Conservation (phyloP, 1,139 yeast species). For the Sugiyamaella novakii region DNA sequence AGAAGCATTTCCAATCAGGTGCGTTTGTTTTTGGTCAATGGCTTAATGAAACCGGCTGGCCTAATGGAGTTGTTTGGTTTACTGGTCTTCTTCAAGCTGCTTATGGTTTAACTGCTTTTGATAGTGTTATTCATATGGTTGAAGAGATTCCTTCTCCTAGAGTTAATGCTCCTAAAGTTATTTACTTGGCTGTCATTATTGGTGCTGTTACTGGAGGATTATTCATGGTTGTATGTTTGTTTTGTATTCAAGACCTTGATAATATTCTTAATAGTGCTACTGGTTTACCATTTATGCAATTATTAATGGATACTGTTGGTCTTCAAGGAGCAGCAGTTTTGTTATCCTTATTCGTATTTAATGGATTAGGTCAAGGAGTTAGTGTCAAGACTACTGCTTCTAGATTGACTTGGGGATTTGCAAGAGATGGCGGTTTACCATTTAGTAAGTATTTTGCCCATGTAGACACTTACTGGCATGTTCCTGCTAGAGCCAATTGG, state of each 20-base stretch:
- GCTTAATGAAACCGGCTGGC: constrained; percentile 35
- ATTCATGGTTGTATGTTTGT: constrained; percentile 70
- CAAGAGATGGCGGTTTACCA: constrained; percentile 83
- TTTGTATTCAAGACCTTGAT: constrained; percentile 66
- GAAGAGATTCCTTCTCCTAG: constrained; percentile 82
- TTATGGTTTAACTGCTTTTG: constrained; percentile 80
- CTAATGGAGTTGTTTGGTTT: constrained; percentile 33
- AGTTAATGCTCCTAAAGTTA: constrained; percentile 71
- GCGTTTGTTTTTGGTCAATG: constrained; percentile 32
- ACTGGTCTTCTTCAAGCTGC: constrained; percentile 77
- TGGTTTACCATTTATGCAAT: constrained; percentile 62
- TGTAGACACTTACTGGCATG: constrained; percentile 59
- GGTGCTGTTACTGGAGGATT: constrained; percentile 69
- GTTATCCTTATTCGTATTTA: constrained; percentile 28
- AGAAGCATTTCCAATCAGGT: constrained; percentile 28
- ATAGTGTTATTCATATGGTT: constrained; percentile 76
- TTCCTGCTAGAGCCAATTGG: constrained; percentile 71
- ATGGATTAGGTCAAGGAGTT: constrained; percentile 31
- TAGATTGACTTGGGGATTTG: constrained; percentile 77
- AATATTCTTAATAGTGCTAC: constrained; percentile 58
- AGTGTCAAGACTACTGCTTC: constrained; percentile 68
- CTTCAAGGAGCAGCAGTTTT: constrained; percentile 55
- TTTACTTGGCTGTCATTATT: constrained; percentile 63
- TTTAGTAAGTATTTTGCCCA: constrained; percentile 62
- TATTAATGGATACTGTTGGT: constrained; percentile 73